phyloP scores from a whole-genome alignment of 2,329 filamentous ascomycete genomes.

The Talaromyces sp. region DNA sequence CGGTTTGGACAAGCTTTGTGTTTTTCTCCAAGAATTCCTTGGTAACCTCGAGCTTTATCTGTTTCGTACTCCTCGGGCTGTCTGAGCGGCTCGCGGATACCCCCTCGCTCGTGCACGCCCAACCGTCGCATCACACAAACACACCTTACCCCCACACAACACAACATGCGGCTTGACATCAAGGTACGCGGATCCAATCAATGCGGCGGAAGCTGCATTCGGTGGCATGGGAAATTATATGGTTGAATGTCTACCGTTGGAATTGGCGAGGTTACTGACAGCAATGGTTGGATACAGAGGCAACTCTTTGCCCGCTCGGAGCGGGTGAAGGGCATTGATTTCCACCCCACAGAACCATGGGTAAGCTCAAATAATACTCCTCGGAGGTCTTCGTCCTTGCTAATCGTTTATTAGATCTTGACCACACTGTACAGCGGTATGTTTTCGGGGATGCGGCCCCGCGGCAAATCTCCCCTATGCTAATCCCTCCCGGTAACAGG shows the following conservation, averaged over 20 bases:
- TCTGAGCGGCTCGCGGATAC: constrained; percentile 38
- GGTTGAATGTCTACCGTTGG: not conserved
- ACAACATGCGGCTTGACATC: constrained; percentile 62
- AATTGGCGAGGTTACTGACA: constrained; percentile 39
- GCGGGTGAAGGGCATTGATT: constrained; percentile 96
- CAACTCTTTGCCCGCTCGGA: constrained; percentile 87
- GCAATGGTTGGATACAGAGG: constrained; percentile 57
- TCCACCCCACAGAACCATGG: constrained; percentile 96
- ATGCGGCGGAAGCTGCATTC: not conserved
- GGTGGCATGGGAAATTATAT: not conserved
- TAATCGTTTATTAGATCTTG: constrained; percentile 60
- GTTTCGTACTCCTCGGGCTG: constrained; percentile 30
- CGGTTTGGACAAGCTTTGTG: constrained; percentile 22
- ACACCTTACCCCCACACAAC: constrained; percentile 37
- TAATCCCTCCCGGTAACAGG: constrained; percentile 55
- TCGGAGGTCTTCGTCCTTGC: not conserved
- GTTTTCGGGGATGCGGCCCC: constrained; percentile 26
- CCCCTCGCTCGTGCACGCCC: constrained; percentile 32
- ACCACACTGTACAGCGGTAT: constrained; percentile 95
- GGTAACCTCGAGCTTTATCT: constrained; percentile 16
- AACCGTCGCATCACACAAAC: constrained; percentile 40
- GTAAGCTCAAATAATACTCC: constrained; percentile 50
- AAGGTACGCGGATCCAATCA: constrained; percentile 51
- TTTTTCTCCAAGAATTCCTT: constrained; percentile 15
- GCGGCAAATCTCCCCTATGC: constrained; percentile 18